A percentile compares a stretch with the other conserved stretches of the same genome.
Evolutionary conservation across 345 rosid species (phyloP).

Genomic region (Corchorus olitorius): DNA sequence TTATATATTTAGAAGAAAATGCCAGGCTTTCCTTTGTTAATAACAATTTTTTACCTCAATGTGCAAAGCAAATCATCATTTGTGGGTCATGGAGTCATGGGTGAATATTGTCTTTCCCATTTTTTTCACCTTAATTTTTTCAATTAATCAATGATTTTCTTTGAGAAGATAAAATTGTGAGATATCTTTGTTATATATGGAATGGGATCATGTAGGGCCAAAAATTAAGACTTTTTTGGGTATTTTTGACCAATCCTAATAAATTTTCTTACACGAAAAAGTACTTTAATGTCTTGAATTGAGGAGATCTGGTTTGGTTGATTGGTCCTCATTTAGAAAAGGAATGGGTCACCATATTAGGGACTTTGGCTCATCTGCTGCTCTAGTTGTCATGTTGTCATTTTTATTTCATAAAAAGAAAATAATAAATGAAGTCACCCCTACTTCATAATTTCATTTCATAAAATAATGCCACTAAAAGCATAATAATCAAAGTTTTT

Average conservation of each 20-base stretch:
- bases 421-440: not conserved
- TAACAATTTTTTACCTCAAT: slow-evolving; percentile 13
- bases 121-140: not conserved
- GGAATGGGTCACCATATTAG: slow-evolving; percentile 1
- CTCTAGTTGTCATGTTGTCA: not conserved
- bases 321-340: slow-evolving; percentile 5
- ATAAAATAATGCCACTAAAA: not conserved
- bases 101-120: not conserved
- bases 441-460: not conserved
- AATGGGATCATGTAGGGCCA: not conserved
- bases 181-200: not conserved
- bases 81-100: slow-evolving; percentile 12
- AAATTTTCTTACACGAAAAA: not conserved
- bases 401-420: not conserved
- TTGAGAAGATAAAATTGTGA: not conserved
- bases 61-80: not conserved
- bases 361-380: not conserved
- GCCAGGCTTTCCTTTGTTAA: slow-evolving; percentile 18
- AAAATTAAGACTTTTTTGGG: not conserved
- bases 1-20: not conserved
- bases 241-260: not conserved
- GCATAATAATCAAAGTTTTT: not conserved
- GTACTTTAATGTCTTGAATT: slow-evolving; percentile 4
- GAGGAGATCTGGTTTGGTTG: slow-evolving; percentile 13
- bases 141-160: not conserved